phyloP scores from a whole-genome alignment of 73 alveolate genomes.

The Uronychia binucleata region DNA sequence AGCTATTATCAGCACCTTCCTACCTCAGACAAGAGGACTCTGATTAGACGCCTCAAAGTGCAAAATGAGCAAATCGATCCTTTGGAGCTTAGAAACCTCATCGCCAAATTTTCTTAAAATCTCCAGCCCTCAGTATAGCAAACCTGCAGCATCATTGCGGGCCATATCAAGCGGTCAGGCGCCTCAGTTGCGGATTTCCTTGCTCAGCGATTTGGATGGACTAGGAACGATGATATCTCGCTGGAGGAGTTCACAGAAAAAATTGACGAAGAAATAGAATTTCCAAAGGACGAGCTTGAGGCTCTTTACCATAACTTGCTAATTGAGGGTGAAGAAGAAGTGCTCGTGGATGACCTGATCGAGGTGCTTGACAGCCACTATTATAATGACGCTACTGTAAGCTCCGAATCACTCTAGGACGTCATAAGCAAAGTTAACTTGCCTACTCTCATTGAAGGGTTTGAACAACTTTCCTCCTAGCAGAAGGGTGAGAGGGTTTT shows the following conservation, averaged over 20 bases:
- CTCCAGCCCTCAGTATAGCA: not conserved
- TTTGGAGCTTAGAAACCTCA: not conserved
- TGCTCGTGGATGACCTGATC: constrained; percentile 12
- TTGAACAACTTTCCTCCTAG: constrained; percentile 32
- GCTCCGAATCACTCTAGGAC: not conserved
- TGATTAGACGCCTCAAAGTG: not conserved
- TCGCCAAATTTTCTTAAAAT: not conserved
- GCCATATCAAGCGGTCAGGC: not conserved
- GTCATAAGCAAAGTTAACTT: not conserved
- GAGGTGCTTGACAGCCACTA: constrained; percentile 9
- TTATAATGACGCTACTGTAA: not conserved
- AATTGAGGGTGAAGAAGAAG: not conserved
- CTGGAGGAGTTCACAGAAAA: not conserved
- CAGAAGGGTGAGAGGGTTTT: constrained; percentile 16
- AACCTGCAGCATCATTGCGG: not conserved
- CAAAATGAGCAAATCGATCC: not conserved
- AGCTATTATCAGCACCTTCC: not conserved
- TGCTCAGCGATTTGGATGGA: not conserved
- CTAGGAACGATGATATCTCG: not conserved
- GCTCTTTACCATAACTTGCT: not conserved
- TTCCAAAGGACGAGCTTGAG: not conserved
- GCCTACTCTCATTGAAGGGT: constrained; percentile 5
- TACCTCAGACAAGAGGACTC: not conserved
- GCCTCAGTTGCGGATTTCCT: not conserved
- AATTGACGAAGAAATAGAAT: not conserved